Conservation (phyloP, 2,329 filamentous ascomycete species). For the Aspergillus jensenii region DNA sequence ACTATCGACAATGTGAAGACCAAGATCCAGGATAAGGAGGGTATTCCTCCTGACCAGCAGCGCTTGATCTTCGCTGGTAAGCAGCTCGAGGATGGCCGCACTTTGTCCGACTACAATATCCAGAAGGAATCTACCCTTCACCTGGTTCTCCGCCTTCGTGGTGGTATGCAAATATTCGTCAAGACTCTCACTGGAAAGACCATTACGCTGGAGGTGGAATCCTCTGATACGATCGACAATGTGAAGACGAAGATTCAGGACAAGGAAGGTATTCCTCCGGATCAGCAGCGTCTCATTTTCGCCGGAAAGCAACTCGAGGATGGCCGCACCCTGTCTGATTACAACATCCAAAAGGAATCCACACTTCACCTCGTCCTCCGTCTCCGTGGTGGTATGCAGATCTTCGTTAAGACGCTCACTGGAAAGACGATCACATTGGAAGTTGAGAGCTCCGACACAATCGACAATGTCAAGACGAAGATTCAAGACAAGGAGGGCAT, state of each 20-base stretch:
- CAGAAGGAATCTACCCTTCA: constrained; percentile 90
- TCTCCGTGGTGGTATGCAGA: constrained; percentile 80
- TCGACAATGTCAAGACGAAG: constrained; percentile 70
- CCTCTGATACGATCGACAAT: constrained; percentile 88
- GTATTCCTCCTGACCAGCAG: constrained; percentile 94
- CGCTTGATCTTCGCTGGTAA: constrained; percentile 95
- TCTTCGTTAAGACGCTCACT: constrained; percentile 81
- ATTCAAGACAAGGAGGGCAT: constrained; percentile 83
- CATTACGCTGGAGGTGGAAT: constrained; percentile 88
- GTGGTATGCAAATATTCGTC: constrained; percentile 66
- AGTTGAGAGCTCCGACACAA: constrained; percentile 67
- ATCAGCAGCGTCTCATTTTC: constrained; percentile 92
- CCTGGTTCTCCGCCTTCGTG: constrained; percentile 81
- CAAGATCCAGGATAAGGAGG: constrained; percentile 98
- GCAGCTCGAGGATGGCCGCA: constrained; percentile 92
- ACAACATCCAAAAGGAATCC: constrained; percentile 95
- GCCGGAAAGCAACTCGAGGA: constrained; percentile 93
- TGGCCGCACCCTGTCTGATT: constrained; percentile 85
- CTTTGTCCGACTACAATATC: constrained; percentile 90
- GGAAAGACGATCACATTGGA: constrained; percentile 70
- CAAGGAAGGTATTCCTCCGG: constrained; percentile 83
- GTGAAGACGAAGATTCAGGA: constrained; percentile 88
- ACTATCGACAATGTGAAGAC: constrained; percentile 96
- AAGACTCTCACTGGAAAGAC: constrained; percentile 76
- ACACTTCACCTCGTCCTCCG: constrained; percentile 79